phyloP scores from a whole-genome alignment of 2,329 filamentous ascomycete species.

The Epichloe uncinata region DNA sequence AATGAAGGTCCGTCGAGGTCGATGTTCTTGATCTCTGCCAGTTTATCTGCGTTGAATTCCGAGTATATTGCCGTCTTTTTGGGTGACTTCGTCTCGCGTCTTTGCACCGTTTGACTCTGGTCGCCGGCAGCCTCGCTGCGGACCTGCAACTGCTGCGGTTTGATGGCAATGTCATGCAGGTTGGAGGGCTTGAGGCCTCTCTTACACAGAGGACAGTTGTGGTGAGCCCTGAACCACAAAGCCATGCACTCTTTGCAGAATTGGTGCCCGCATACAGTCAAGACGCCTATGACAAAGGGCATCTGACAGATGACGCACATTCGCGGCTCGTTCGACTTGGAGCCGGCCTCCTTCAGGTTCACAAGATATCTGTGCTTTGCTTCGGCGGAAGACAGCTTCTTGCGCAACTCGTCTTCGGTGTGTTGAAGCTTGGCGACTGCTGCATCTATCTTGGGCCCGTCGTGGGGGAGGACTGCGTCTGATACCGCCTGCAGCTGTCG shows the following conservation, averaged over 20 bases:
- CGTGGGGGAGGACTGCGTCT: conserved; percentile 66
- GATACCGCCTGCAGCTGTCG: conserved; percentile 83
- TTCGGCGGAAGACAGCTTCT: conserved; percentile 47
- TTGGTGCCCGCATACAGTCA: conserved; percentile 82
- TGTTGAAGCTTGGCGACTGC: conserved; percentile 22
- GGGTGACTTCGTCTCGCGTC: conserved; percentile 8
- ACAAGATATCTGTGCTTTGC: conserved; percentile 63
- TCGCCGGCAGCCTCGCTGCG: conserved; percentile 25
- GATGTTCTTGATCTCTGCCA: conserved; percentile 71
- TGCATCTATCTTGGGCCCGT: conserved; percentile 45
- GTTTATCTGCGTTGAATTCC: conserved; percentile 54
- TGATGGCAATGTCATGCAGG: conserved; percentile 76
- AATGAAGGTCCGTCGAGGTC: conserved; percentile 62
- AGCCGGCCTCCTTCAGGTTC: conserved; percentile 42
- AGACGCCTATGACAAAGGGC: conserved; percentile 60
- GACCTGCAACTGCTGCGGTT: conserved; percentile 58
- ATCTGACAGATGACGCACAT: conserved; percentile 81
- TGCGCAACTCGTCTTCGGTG: conserved; percentile 29
- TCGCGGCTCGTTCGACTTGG: conserved; percentile 48
- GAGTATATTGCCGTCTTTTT: conserved; percentile 54
- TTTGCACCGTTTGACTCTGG: conserved; percentile 5
- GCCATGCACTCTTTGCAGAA: conserved; percentile 84
- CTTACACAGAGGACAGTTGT: conserved; percentile 79
- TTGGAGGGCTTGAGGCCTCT: conserved; percentile 48
- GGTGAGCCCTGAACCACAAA: conserved; percentile 61